Conservation (phyloP, 805 yeast species). For the Zygosaccharomyces lentus region DNA sequence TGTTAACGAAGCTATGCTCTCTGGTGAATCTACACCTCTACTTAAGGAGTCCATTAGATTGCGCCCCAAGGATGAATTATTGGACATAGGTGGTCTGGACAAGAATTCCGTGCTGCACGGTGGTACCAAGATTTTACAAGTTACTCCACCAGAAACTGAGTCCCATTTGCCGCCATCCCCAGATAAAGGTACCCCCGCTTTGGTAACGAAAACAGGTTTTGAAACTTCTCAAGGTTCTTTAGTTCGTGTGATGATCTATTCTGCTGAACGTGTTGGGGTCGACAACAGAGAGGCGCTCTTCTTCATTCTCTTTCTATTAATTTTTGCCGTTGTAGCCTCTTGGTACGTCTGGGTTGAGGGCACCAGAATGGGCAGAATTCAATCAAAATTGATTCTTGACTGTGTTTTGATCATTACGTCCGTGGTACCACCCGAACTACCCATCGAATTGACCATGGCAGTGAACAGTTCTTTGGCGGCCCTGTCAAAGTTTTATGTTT, state of each 20-base stretch:
- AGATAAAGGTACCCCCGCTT: conserved; percentile 86
- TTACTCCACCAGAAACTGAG: conserved; percentile 59
- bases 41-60: conserved; percentile 85
- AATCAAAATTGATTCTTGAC: conserved; percentile 87
- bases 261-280: conserved; percentile 93
- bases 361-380: conserved; percentile 89
- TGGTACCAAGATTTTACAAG: conserved; percentile 94
- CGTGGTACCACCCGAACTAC: conserved; percentile 97
- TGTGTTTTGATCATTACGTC: conserved; percentile 95
- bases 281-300: conserved; percentile 92
- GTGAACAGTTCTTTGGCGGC: conserved; percentile 90
- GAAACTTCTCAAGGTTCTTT: conserved; percentile 97
- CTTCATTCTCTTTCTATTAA: conserved; percentile 82
- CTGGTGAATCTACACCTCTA: conserved; percentile 97
- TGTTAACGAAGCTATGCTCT: conserved; percentile 97
- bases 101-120: conserved; percentile 87
- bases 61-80: conserved; percentile 65
- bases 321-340: conserved; percentile 91
- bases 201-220: conserved; percentile 92
- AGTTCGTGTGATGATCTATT: conserved; percentile 95
- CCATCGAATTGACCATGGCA: conserved; percentile 98
- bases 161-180: conserved; percentile 62
- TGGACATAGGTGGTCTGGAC: conserved; percentile 79
- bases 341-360: conserved; percentile 99
- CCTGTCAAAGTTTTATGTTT: conserved; percentile 78